phyloP scores from a whole-genome alignment of 345 rosid species.

The Citropsis articulata region DNA sequence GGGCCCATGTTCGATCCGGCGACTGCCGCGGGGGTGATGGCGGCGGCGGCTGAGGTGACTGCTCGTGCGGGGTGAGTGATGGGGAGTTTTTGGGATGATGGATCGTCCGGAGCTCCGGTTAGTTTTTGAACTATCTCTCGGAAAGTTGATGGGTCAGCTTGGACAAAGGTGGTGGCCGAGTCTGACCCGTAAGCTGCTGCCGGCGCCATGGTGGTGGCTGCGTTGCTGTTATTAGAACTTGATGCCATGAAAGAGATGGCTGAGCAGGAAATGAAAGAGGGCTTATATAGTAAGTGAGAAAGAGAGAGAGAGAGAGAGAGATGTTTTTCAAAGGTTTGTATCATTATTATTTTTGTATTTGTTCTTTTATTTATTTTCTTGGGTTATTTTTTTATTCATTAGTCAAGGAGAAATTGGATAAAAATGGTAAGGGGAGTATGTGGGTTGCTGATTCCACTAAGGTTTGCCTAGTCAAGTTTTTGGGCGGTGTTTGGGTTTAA shows the following conservation, averaged over 20 bases:
- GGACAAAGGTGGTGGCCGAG: conserved; percentile 69
- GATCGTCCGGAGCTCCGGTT: conserved; percentile 66
- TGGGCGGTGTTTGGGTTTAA: not conserved
- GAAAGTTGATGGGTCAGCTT: conserved; percentile 83
- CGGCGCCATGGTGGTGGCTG: conserved; percentile 29
- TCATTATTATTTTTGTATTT: not conserved
- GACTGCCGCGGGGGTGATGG: conserved; percentile 4
- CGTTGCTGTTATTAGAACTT: conserved; percentile 1
- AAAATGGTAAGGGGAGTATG: too few relatives aligned
- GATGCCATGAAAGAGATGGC: conserved; percentile 25
- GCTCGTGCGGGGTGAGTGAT: conserved; percentile 33
- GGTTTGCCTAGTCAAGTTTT: not conserved
- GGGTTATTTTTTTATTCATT: not conserved
- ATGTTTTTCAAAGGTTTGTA: not conserved
- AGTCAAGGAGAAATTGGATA: too few relatives aligned
- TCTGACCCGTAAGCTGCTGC: conserved; percentile 42
- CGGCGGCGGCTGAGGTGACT: conserved; percentile 13
- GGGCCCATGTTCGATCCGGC: conserved; percentile 23
- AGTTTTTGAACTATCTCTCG: conserved; percentile 84
- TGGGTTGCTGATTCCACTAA: not conserved
- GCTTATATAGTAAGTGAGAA: not conserved
- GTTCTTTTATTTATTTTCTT: not conserved
- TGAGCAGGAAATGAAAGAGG: not conserved
- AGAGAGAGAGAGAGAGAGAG: not conserved
- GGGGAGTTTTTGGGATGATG: conserved; percentile 49